Percentiles rank a stretch among this genome's conserved stretches.
These are phyloP conservation scores for Leccinum griseonigrum DNA, from an alignment of 1,284 basidiomycete genomes.

Conservation along the genomic window DNA sequence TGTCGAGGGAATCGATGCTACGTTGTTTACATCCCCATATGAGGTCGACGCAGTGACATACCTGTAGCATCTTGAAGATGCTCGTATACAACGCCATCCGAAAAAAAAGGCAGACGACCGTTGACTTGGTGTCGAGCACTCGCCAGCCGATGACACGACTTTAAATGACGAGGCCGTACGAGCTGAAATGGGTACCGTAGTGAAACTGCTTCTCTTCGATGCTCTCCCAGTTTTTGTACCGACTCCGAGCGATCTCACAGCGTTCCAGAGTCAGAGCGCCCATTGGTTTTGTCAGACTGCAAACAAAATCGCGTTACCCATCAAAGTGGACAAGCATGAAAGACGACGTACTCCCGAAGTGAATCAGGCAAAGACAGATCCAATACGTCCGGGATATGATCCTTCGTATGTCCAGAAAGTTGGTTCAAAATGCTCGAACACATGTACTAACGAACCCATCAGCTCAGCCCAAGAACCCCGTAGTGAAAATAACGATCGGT, in stretches of 20 bases:
- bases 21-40: conserved; percentile 88
- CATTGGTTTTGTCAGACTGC: conserved; percentile 83
- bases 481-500: not conserved
- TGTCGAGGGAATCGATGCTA: conserved; percentile 60
- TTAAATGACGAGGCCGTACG: conserved; percentile 30
- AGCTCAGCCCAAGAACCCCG: not conserved
- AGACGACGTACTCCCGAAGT: conserved; percentile 70
- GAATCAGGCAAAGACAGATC: conserved; percentile 66
- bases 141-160: conserved; percentile 1
- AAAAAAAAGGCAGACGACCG: conserved; percentile 95
- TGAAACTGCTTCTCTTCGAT: conserved; percentile 88
- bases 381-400: conserved; percentile 76
- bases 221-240: conserved; percentile 78
- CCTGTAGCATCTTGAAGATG: conserved; percentile 89
- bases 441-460: conserved; percentile 58
- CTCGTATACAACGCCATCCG: conserved; percentile 87
- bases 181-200: conserved; percentile 94
- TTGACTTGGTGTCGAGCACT: conserved; percentile 48
- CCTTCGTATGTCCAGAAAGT: conserved; percentile 85
- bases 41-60: conserved; percentile 46
- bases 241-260: conserved; percentile 66
- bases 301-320: not conserved
- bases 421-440: conserved; percentile 88
- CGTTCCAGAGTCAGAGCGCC: conserved; percentile 81
- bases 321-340: conserved; percentile 9